phyloP scores from a whole-genome alignment of 257 asterid species.

The Primulina eburnea region DNA sequence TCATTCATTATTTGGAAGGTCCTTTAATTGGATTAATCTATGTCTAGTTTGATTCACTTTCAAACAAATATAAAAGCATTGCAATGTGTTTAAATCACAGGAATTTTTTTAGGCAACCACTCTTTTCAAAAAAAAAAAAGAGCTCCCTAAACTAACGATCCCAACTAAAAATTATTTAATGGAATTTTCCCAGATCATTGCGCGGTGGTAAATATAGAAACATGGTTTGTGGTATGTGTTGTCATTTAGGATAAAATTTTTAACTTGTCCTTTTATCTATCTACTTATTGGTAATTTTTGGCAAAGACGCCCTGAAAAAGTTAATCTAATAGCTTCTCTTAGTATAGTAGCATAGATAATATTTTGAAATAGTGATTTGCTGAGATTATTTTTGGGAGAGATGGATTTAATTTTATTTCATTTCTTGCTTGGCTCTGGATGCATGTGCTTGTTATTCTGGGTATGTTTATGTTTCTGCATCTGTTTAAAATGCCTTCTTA shows the following conservation, averaged over 20 bases:
- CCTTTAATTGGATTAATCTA: too few species aligned
- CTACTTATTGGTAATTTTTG: background rate
- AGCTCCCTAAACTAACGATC: background rate
- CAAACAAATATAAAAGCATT: background rate
- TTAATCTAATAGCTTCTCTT: background rate
- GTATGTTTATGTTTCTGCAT: slow-evolving; percentile 25
- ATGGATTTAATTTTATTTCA: background rate
- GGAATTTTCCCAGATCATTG: background rate
- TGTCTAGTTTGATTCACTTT: background rate
- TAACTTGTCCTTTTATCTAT: background rate
- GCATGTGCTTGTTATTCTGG: slow-evolving; percentile 23
- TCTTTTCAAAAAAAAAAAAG: background rate
- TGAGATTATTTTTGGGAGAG: background rate
- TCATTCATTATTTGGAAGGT: background rate
- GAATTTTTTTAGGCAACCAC: background rate
- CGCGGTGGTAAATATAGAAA: background rate
- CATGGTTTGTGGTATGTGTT: background rate
- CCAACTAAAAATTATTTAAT: background rate
- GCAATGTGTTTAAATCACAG: background rate
- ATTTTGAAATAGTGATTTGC: background rate
- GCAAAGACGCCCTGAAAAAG: background rate
- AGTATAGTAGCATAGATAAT: too few species aligned
- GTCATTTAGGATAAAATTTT: background rate
- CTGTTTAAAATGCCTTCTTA: slow-evolving; percentile 33
- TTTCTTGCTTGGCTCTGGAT: slow-evolving; percentile 9